phyloP scores from a whole-genome alignment of 768 basidiomycete species.

The Leucosporidium scottii region DNA sequence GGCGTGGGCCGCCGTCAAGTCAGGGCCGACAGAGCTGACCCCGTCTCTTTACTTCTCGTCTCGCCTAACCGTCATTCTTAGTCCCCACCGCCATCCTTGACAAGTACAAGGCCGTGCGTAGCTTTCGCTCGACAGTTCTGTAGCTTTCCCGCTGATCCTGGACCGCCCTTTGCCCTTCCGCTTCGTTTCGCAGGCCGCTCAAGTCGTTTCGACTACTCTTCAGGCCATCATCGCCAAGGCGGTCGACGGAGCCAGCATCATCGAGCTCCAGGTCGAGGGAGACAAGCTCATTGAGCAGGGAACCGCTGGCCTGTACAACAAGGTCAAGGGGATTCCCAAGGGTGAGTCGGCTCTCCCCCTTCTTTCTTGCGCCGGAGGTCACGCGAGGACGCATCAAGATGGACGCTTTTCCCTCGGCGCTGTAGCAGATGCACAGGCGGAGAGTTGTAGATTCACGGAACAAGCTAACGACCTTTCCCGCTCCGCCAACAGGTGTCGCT shows the following conservation, averaged over 20 bases:
- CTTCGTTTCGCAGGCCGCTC: constrained; percentile 50
- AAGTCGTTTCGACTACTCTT: constrained; percentile 75
- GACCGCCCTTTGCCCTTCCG: too few species aligned
- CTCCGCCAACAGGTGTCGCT: constrained; percentile 58
- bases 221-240: constrained; percentile 72
- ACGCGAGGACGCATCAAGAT: background rate
- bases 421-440: too few species aligned
- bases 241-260: constrained; percentile 70
- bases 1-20: too few species aligned
- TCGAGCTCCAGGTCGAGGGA: constrained; percentile 87
- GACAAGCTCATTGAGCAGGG: constrained; percentile 87
- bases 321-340: constrained; percentile 80
- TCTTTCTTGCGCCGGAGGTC: background rate
- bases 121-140: too few species aligned
- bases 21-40: too few species aligned
- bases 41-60: background rate
- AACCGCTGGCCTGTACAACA: constrained; percentile 80
- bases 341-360: constrained; percentile 49
- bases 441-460: too few species aligned
- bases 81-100: constrained; percentile 32
- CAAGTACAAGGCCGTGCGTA: constrained; percentile 55
- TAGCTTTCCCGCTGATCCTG: too few species aligned
- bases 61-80: background rate
- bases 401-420: background rate
- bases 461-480: too few species aligned